Evolutionary conservation across 345 rosid genomes (phyloP).

Genomic region (Populus davidiana): DNA sequence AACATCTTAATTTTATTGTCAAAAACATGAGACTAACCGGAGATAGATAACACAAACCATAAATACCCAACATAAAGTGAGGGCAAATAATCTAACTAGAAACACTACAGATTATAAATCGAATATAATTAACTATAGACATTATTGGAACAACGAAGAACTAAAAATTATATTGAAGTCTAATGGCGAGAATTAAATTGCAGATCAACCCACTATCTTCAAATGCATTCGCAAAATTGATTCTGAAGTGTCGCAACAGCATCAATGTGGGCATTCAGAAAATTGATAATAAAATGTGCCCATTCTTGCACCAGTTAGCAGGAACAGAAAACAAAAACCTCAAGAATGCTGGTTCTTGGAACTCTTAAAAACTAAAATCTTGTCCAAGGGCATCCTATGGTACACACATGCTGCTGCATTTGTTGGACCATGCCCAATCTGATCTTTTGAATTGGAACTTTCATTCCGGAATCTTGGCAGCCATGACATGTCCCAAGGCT

Average conservation of each 20-base stretch:
- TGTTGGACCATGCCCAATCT: conserved; percentile 55
- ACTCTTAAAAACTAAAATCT: neutral
- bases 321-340: neutral
- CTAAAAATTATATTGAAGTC: neutral
- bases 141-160: too few relatives aligned
- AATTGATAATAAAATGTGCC: neutral
- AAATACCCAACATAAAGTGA: neutral
- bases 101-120: too few relatives aligned
- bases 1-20: neutral
- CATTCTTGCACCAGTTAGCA: neutral
- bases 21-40: neutral
- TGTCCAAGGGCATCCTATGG: neutral
- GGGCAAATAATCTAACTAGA: neutral
- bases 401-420: conserved; percentile 51
- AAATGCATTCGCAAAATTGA: neutral
- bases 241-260: neutral
- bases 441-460: conserved; percentile 43
- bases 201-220: neutral
- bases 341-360: neutral
- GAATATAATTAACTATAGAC: neutral
- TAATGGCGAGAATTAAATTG: neutral
- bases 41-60: conserved; percentile 1
- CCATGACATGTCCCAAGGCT: conserved; percentile 41
- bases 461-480: conserved; percentile 62
- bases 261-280: neutral